Evolutionary conservation across 805 yeast species (phyloP).

Genomic region (Yarrowia sp.): DNA sequence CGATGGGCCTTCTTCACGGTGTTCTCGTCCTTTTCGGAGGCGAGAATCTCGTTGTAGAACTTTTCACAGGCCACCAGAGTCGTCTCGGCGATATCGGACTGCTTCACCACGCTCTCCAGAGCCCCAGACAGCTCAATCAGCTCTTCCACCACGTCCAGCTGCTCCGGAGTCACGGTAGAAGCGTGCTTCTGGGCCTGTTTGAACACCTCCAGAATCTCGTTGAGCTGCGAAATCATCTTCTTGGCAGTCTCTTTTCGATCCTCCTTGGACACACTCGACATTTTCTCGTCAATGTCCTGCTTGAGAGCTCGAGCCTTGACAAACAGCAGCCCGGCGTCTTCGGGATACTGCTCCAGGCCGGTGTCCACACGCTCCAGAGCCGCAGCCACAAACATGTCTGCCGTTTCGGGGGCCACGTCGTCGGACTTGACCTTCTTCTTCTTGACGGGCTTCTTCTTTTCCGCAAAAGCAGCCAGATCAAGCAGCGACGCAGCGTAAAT

Average conservation of each 20-base stretch:
- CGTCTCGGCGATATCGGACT: conserved; percentile 39
- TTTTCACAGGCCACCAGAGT: conserved; percentile 12
- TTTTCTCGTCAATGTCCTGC: conserved; percentile 55
- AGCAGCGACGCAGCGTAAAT: conserved; percentile 71
- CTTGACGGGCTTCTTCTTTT: conserved; percentile 42
- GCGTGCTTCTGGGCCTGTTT: conserved; percentile 52
- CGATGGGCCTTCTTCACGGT: conserved; percentile 45
- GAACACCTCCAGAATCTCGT: conserved; percentile 56
- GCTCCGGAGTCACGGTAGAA: conserved; percentile 30
- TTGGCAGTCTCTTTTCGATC: conserved; percentile 27
- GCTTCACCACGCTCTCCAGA: conserved; percentile 55
- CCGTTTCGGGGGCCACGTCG: conserved; percentile 46
- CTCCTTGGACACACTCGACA: conserved; percentile 26
- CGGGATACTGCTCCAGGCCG: conserved; percentile 62
- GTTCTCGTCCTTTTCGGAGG: conserved; percentile 5
- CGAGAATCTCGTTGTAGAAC: conserved; percentile 24
- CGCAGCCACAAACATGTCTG: conserved; percentile 68
- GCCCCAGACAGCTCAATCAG: conserved; percentile 62
- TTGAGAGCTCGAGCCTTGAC: conserved; percentile 58
- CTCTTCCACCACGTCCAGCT: conserved; percentile 61
- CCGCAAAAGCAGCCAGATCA: conserved; percentile 47
- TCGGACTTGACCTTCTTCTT: conserved; percentile 42
- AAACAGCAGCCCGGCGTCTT: conserved; percentile 57
- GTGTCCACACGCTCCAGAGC: conserved; percentile 71
- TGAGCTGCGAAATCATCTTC: conserved; percentile 23